Evolutionary conservation across 2,329 filamentous ascomycete species (phyloP), one percentile per base, ranked within the genome.

Genomic region (Curvularia eragrostidis): DNA sequence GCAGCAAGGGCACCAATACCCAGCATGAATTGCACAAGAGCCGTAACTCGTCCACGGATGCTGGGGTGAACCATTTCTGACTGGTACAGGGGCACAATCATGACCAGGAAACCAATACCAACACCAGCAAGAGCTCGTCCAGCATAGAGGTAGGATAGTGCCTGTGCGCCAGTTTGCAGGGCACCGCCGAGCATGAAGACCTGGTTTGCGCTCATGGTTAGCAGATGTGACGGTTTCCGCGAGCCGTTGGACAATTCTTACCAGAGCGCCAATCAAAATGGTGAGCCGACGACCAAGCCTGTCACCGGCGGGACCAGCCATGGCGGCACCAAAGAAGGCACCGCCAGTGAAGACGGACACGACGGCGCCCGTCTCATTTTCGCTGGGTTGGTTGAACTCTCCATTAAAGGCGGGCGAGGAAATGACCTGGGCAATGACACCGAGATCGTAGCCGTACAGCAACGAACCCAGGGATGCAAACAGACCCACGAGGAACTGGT

Each of bases 11-110:
- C 81, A 55, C 91, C 91, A 26, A 94, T 84, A 1, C 90, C 91
- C 50, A 94, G 75, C 90, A 93, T 93, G 71, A 93, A 93, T 68
- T 93, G 91, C 74, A 93, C 91, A 3, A 94, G 80, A 28, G 87
- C 85, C 0, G 90, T 93, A 30, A 95, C 84, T 61, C 87, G 82
- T 12, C 91, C 91, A 73, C 91, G 85, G 68, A 94, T 94, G 56
- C 83, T 84, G 1, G 91, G 91, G 72, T 94, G 91, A 3, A 89
- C 87, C 23, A 94, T 83, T 70, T 95, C 91, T 21, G 89, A 90
- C 72, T 93, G 91, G 72, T 93, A 94, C 0, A 93, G 76, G 2
- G 90, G 87, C 36, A 89, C 80, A 60, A 88, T 85, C 85, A 88
- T 88, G 62, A 82, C 82, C 7, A 89, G 77, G 53, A 86, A 80